These are phyloP conservation scores for Penicillium flavigenum DNA, from an alignment of 495 filamentous ascomycete species.

Conservation along the genomic window DNA sequence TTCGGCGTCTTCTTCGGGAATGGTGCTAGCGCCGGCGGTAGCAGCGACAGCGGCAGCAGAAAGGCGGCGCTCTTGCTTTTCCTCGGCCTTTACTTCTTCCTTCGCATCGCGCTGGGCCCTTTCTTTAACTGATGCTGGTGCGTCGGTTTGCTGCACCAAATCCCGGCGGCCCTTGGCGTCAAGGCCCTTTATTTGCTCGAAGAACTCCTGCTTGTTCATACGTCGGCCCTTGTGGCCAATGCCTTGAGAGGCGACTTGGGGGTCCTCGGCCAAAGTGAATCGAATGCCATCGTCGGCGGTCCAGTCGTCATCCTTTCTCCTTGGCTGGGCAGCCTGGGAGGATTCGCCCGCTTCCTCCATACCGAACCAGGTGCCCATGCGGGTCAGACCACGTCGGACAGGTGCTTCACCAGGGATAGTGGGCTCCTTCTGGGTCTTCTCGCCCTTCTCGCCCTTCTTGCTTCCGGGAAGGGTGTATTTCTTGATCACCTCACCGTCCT, in stretches of 20 bases:
- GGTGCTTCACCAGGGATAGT: conserved; percentile 32
- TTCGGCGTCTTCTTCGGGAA: conserved; percentile 24
- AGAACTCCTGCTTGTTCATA: conserved; percentile 91
- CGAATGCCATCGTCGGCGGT: conserved; percentile 78
- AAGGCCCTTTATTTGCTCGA: conserved; percentile 75
- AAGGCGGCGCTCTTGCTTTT: conserved; percentile 29
- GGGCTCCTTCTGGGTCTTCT: conserved; percentile 24
- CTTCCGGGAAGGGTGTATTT: conserved; percentile 79
- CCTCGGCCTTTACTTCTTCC: conserved; percentile 32
- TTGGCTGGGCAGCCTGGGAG: conserved; percentile 35
- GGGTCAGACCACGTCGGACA: conserved; percentile 51
- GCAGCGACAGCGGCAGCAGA: conserved; percentile 24
- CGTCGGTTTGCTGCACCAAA: conserved; percentile 66
- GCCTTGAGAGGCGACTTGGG: conserved; percentile 32
- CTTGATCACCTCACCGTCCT: conserved; percentile 95
- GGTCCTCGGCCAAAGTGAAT: conserved; percentile 67
- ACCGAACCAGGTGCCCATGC: conserved; percentile 65
- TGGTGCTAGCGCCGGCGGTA: conserved; percentile 14
- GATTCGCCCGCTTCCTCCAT: conserved; percentile 50
- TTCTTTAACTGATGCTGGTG: conserved; percentile 58
- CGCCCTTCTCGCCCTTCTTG: conserved; percentile 27
- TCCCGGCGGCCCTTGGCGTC: conserved; percentile 74
- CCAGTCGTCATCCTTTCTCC: conserved; percentile 44
- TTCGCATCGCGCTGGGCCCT: conserved; percentile 49
- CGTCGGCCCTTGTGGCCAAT: conserved; percentile 58